A percentile compares a stretch with the other conserved stretches of the same genome.
phyloP scores from a whole-genome alignment of 2,329 filamentous ascomycete genomes.

The Aspergillus tamarii region DNA sequence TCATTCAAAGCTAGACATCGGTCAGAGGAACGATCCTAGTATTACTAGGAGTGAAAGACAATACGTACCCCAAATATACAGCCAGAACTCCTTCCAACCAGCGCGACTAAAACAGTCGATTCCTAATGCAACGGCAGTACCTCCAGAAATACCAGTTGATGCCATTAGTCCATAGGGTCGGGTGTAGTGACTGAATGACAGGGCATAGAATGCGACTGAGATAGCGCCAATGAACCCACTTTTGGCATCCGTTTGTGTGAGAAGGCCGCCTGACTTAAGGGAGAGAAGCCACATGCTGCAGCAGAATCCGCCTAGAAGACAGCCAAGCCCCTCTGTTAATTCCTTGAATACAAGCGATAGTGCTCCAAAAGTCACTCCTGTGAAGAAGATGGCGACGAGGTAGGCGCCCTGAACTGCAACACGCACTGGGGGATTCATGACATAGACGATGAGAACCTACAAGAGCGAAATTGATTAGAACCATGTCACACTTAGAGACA shows the following conservation, averaged over 20 bases:
- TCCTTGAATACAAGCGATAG: slow-evolving; percentile 79
- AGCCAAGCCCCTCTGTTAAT: slow-evolving; percentile 81
- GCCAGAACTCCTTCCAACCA: slow-evolving; percentile 96
- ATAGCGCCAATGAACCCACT: slow-evolving; percentile 77
- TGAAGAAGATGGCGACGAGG: slow-evolving; percentile 74
- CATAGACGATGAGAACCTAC: slow-evolving; percentile 77
- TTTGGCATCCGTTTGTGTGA: slow-evolving; percentile 65
- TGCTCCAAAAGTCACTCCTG: slow-evolving; percentile 74
- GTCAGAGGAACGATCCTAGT: slow-evolving; percentile 6
- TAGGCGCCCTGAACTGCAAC: slow-evolving; percentile 83
- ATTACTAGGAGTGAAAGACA: background rate
- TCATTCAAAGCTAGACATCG: slow-evolving; percentile 65
- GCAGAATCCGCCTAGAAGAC: slow-evolving; percentile 83
- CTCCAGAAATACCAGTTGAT: slow-evolving; percentile 77
- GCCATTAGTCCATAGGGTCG: slow-evolving; percentile 76
- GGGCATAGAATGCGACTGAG: slow-evolving; percentile 67
- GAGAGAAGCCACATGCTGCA: slow-evolving; percentile 89
- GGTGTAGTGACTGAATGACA: slow-evolving; percentile 79
- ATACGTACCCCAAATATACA: slow-evolving; percentile 76
- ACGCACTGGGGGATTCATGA: slow-evolving; percentile 78
- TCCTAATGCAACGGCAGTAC: slow-evolving; percentile 77
- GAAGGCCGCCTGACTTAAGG: slow-evolving; percentile 73
- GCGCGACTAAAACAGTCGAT: slow-evolving; percentile 89
- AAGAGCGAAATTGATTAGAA: slow-evolving; percentile 1
- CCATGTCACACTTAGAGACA: background rate